Percentiles rank a stretch among this genome's conserved stretches.
Evolutionary conservation across 2,329 filamentous ascomycete species (phyloP).

Genomic region (Claviceps quebecensis): DNA sequence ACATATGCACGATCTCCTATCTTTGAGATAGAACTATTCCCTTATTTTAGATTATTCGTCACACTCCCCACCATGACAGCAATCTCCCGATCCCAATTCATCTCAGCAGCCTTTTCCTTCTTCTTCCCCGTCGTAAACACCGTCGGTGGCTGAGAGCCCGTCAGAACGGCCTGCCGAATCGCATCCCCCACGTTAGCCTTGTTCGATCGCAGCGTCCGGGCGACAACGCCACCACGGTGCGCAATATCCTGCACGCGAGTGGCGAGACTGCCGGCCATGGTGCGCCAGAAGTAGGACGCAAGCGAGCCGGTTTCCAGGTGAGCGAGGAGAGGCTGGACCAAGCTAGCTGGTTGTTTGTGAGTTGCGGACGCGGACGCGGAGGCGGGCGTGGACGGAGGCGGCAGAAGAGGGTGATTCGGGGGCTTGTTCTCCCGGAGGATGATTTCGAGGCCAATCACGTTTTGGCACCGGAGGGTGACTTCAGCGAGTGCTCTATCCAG

Average conservation of each 20-base stretch:
- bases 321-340: constrained; percentile 59
- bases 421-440: constrained; percentile 56
- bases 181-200: constrained; percentile 60
- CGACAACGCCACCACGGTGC: constrained; percentile 67
- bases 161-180: constrained; percentile 69
- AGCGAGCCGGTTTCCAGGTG: constrained; percentile 80
- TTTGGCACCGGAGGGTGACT: constrained; percentile 73
- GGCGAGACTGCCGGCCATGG: constrained; percentile 64
- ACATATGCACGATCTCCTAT: no score
- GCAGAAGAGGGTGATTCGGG: constrained; percentile 54
- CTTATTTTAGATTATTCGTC: constrained; percentile 37
- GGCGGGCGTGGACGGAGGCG: constrained; percentile 7
- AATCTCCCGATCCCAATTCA: constrained; percentile 74
- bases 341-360: constrained; percentile 29
- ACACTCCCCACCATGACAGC: constrained; percentile 90
- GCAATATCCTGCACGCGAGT: constrained; percentile 74
- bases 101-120: constrained; percentile 32
- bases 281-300: constrained; percentile 86
- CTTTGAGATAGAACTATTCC: no score
- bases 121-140: constrained; percentile 29
- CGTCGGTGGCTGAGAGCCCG: constrained; percentile 56
- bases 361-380: constrained; percentile 18
- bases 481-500: constrained; percentile 73
- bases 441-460: constrained; percentile 74
- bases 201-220: constrained; percentile 66